Base-by-base conservation (phyloP, 176 grass and related monocot species). In the Areca catechu region DNA sequence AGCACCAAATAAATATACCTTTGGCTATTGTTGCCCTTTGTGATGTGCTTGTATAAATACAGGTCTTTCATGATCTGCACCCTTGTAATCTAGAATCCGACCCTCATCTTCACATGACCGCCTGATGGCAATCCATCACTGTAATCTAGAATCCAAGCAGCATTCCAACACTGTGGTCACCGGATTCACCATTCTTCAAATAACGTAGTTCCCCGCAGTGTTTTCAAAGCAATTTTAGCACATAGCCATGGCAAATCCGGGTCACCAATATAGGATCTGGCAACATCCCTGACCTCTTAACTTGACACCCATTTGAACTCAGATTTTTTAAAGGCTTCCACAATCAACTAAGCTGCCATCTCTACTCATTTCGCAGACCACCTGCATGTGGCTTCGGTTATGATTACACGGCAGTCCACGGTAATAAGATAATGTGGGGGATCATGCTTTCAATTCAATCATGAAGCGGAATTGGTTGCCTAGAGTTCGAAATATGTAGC, bases 161-260 rank as follows among this genome's bases (percentile, higher is more conserved):
- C 85, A 97, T 64, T 97, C 92, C 7, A 97, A 79, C 57, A 97
- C 80, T 78, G 84, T 90, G 57, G 92, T 91, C 4, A 91, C 80
- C 5, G 92, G 83, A 75, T 97, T 97, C 79, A 91, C 85, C 37
- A 76, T 80, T 9, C 92, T 77, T 4, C 80, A 81, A 51, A 97
- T 80, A 43, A 97, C 65, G 63, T 90, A 82, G 67, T 86, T 88
- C 16, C 83, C 86, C 74, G 18, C 82, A 67, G 64, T 88, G 92
- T 64, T 97, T 91, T 43, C 86, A 86, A 1, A 97, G 86, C 2
- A 86, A 91, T 66, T 97, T 97, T 66, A 97, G 72, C 28, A 97
- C 86, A 68, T 86, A 91, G 54, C 88, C 83, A 53, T n/a, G 91
- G 79, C 62, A 97, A 77, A 28, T 80, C 86, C 20, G 83, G 88